These are phyloP conservation scores for Globisporangium solare DNA, from an alignment of 352 stramenopile genomes.

Conservation along the genomic window DNA sequence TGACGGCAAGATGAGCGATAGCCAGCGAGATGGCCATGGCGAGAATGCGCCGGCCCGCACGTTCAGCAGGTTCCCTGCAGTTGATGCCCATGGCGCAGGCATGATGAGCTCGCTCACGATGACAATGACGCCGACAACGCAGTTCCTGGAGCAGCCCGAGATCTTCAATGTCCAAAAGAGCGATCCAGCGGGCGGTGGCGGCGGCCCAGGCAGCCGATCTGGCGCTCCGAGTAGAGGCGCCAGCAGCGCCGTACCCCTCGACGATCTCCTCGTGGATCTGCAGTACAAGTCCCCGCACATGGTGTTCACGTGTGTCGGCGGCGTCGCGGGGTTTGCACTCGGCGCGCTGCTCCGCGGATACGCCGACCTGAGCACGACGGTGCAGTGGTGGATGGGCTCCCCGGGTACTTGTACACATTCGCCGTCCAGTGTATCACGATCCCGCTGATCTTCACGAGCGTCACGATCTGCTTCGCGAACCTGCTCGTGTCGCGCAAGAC, in stretches of 20 bases:
- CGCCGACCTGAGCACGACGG: conserved; percentile 14
- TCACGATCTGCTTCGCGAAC: conserved; percentile 57
- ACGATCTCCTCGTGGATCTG: conserved; percentile 43
- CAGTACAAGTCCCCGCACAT: conserved; percentile 47
- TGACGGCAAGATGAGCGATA: conserved; percentile 11
- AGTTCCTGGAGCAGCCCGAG: conserved; percentile 43
- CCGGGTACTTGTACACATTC: conserved; percentile 30
- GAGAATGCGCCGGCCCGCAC: not conserved
- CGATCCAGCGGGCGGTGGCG: conserved; percentile 13
- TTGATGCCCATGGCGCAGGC: conserved; percentile 3
- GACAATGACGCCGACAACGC: conserved; percentile 49
- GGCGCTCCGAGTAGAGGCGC: not conserved
- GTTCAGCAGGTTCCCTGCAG: conserved; percentile 9
- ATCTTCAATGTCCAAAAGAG: conserved; percentile 41
- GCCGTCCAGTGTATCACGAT: conserved; percentile 50
- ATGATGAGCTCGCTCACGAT: conserved; percentile 21
- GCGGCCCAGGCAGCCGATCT: conserved; percentile 4
- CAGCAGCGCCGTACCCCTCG: conserved; percentile 13
- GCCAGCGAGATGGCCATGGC: not conserved
- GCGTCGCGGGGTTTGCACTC: conserved; percentile 26
- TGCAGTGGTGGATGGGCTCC: conserved; percentile 36
- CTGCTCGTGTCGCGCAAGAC: conserved; percentile 51
- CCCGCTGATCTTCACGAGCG: conserved; percentile 67
- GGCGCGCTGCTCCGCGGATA: conserved; percentile 34
- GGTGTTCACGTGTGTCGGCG: conserved; percentile 27